Base-by-base conservation (phyloP, 495 filamentous ascomycete genomes). In the Thozetella sp. region DNA sequence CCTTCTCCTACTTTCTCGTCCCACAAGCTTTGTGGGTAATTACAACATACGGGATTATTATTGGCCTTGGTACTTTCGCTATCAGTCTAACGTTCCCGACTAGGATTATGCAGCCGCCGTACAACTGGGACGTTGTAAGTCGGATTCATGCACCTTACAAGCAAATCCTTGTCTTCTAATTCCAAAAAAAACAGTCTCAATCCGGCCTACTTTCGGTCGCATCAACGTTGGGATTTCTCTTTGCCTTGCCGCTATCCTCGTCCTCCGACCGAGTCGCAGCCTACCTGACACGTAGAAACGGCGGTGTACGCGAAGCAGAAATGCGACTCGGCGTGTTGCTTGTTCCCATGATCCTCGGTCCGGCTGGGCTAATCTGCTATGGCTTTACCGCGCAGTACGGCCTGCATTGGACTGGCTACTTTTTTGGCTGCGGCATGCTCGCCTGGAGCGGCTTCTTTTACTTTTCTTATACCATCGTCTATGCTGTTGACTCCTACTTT, bases 31-130 rank as follows among this genome's bases (percentile, higher is more conserved):
- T 87, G 48, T 86, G 84, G 84, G 84, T 87, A 3, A 77, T 86
- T 26, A 80, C 80, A 25, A 84, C 80, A 22, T 81, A 81, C 65
- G 77, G 75, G 74, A 77, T 84, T 25, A 82, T 81, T 60, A 87
- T 87, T 71, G 84, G 84, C 40, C 76, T 87, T 25, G 80, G 82
- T 22, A 83, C 81, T 0, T 69, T 87, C 26, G 73, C 83, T 24
- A 85, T 86, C 72, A 85, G 83, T 63, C 86, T 80, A 71, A 86
- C 81, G 37, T 87, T 86, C 67, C 84, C 84, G 1, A 66, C 86
- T 25, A 74, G 81, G 23, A 86, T 87, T 51, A 77, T 75, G 1
- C 66, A 72, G 1, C 76, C 80, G 2, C 84, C 84, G 10, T 87
- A 87, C 69, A 82, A 79, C 76, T 87, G 84, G 84, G 43, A 48